These are phyloP conservation scores for Trichoderma harzianum DNA, from an alignment of 2,329 filamentous ascomycete species.

Conservation along the genomic window DNA sequence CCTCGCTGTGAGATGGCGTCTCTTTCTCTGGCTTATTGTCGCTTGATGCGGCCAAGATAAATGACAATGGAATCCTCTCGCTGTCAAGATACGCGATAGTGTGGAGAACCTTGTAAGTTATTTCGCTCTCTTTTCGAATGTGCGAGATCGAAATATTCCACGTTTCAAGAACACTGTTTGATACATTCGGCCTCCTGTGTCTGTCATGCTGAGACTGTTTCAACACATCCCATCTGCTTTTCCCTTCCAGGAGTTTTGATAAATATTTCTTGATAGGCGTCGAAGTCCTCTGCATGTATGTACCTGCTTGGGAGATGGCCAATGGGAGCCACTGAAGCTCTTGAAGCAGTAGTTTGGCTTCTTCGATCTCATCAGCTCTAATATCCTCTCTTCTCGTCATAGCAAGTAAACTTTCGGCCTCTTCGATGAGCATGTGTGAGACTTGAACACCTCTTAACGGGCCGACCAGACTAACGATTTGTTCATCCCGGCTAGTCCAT, in stretches of 20 bases:
- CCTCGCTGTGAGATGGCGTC: too few relatives aligned
- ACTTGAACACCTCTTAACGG: accelerated
- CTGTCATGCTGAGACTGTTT: neutral
- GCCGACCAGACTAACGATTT: neutral
- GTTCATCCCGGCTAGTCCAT: neutral
- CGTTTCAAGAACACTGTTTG: neutral
- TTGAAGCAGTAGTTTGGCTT: neutral
- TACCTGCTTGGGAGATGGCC: neutral
- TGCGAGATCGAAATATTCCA: neutral
- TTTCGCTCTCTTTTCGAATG: accelerated
- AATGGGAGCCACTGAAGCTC: neutral
- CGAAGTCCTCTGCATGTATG: neutral
- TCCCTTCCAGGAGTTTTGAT: neutral
- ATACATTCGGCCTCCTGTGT: accelerated
- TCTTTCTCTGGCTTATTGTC: too few relatives aligned
- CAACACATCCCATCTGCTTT: neutral
- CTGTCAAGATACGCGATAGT: neutral
- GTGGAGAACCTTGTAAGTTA: accelerated
- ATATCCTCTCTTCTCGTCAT: neutral
- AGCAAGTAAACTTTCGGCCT: neutral
- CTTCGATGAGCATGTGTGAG: accelerated
- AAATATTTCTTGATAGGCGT: neutral
- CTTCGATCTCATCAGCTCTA: neutral
- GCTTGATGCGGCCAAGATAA: too few relatives aligned
- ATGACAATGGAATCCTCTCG: neutral